Percentiles rank a stretch among this genome's conserved stretches.
Conservation (phyloP, 805 yeast species). For the Candida dajiaensis region DNA sequence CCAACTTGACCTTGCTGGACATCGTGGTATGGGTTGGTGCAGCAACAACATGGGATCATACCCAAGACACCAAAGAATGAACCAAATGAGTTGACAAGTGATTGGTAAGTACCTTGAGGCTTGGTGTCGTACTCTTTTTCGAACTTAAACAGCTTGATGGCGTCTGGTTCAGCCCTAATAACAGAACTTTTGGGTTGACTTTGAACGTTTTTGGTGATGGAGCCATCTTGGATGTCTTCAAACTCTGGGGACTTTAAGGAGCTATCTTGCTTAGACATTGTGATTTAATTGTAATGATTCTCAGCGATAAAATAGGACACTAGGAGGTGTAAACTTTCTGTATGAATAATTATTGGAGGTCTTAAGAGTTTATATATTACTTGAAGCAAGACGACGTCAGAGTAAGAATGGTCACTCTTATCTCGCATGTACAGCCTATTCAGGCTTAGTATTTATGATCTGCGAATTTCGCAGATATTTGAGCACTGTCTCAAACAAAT, state of each 20-base stretch:
- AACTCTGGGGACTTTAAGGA: not conserved
- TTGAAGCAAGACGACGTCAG: not conserved
- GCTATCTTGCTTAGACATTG: not conserved
- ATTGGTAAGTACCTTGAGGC: slow-evolving; percentile 35
- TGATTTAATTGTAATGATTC: too few species aligned
- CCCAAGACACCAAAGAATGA: slow-evolving; percentile 36
- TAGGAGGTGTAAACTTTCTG: too few species aligned
- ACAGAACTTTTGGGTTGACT: not conserved
- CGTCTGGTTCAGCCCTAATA: slow-evolving; percentile 4
- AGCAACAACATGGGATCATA: slow-evolving; percentile 38
- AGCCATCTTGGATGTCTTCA: not conserved
- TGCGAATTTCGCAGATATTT: not conserved
- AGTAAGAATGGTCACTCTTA: not conserved
- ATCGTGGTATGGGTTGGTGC: slow-evolving; percentile 50
- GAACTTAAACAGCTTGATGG: slow-evolving; percentile 21
- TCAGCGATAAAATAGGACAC: too few species aligned
- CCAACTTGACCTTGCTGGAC: slow-evolving; percentile 69
- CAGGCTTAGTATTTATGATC: not conserved
- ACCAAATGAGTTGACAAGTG: slow-evolving; percentile 37
- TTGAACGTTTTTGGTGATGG: not conserved
- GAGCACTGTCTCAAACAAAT: too few species aligned
- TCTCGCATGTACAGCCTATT: not conserved
- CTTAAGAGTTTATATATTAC: not conserved
- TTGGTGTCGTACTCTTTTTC: slow-evolving; percentile 37
- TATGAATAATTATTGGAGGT: not conserved